phyloP scores from a whole-genome alignment of 306 rosid genomes.

The Ceratonia siliqua region DNA sequence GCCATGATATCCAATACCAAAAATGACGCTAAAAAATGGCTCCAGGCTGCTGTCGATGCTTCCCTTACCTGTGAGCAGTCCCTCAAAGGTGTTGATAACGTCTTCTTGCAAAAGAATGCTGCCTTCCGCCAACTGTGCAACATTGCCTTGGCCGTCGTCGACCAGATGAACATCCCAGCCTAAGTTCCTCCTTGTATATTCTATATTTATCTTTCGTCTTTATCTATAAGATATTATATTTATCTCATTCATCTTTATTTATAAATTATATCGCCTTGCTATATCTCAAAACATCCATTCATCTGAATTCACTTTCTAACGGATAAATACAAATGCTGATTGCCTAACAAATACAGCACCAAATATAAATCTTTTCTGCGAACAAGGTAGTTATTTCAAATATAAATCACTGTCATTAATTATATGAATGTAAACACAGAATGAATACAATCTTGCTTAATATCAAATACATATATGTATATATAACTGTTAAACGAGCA shows the following conservation, averaged over 20 bases:
- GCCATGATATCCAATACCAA: neutral
- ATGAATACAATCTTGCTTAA: neutral
- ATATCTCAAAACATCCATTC: too few species aligned
- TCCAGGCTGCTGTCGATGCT: conserved; percentile 41
- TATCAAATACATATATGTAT: neutral
- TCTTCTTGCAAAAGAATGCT: neutral
- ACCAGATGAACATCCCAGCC: neutral
- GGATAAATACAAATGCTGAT: too few species aligned
- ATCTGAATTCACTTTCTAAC: too few species aligned
- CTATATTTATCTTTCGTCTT: neutral
- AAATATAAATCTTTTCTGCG: too few species aligned
- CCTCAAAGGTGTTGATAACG: conserved; percentile 32
- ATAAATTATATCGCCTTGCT: too few species aligned
- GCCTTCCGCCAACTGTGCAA: conserved; percentile 38
- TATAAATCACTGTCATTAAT: too few species aligned
- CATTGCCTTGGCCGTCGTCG: conserved; percentile 31
- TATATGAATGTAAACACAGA: too few species aligned
- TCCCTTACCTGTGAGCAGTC: conserved; percentile 40
- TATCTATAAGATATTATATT: too few species aligned
- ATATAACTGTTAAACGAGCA: neutral
- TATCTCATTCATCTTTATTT: too few species aligned
- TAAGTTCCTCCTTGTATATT: neutral
- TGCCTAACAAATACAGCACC: too few species aligned
- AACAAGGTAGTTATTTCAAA: too few species aligned
- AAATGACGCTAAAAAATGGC: conserved; percentile 28